A percentile compares a stretch with the other conserved stretches of the same genome.
Conservation (phyloP, 768 basidiomycete species). For the Pleurotus salmoneostramineus region DNA sequence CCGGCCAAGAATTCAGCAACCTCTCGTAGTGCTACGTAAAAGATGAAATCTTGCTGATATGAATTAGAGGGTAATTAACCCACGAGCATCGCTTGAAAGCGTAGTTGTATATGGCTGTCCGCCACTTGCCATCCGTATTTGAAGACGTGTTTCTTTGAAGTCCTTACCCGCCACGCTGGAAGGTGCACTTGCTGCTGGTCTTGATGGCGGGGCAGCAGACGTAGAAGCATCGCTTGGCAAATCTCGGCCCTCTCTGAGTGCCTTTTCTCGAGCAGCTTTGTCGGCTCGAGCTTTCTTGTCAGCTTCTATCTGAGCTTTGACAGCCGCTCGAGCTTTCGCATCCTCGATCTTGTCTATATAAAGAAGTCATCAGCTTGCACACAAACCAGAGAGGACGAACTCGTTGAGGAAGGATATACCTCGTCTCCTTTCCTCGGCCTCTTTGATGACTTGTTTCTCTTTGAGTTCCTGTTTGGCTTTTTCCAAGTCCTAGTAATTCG, state of each 20-base stretch:
- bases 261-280: conserved; percentile 88
- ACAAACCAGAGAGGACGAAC: not conserved
- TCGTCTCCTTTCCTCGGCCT: conserved; percentile 75
- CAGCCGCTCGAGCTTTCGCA: conserved; percentile 75
- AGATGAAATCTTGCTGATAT: not conserved
- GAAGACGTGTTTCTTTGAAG: conserved; percentile 83
- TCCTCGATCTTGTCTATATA: conserved; percentile 84
- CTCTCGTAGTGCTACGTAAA: conserved; percentile 61
- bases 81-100: conserved; percentile 74
- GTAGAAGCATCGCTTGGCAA: conserved; percentile 17
- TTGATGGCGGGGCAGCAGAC: conserved; percentile 25
- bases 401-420: conserved; percentile 39
- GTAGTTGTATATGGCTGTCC: conserved; percentile 80
- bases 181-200: conserved; percentile 30
- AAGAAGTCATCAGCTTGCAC: not conserved
- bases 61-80: conserved; percentile 20
- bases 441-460: conserved; percentile 77
- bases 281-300: conserved; percentile 89
- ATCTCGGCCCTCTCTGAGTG: conserved; percentile 72
- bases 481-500: conserved; percentile 52
- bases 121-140: conserved; percentile 82
- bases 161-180: conserved; percentile 61
- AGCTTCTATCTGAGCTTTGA: conserved; percentile 93
- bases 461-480: conserved; percentile 74
- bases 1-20: conserved; percentile 87